Base-by-base conservation (phyloP, 495 filamentous ascomycete genomes). In the Venustampulla echinocandica region DNA sequence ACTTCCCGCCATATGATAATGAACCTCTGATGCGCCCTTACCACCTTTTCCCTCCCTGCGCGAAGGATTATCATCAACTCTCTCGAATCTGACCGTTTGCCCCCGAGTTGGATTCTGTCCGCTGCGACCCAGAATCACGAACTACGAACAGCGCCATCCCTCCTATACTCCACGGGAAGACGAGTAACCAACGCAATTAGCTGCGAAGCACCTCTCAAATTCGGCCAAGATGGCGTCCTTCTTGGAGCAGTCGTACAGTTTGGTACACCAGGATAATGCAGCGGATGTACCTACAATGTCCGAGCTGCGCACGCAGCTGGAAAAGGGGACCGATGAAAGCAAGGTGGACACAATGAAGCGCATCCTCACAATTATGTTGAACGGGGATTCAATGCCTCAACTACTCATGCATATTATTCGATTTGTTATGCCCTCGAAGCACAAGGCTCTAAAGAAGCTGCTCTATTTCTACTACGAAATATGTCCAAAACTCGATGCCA, bases 401-500 rank as follows among this genome's bases (percentile, higher is more conserved):
- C 76, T 99, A 14, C 77, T 99, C 53, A 99, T 99, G 93, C 93
- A 96, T 68, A 97, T 99, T 60, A 97, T 99, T 69, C 85, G 92
- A 64, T 97, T 97, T 65, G 87, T 99, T 53, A 97, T 97, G 93
- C 93, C 93, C 1, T 90, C 87, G 46, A 95, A 86, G 71, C 87
- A 82, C 68, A 97, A 97, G 67, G 70, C 80, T n/a, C 71, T 99
- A 57, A 99, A 99, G 77, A 97, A 97, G 69, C 70, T 99, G 33
- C 76, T 99, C 13, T 99, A 99, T 68, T 90, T 97, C 66, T 99
- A 96, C 71, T 95, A 96, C 66, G 93, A 99, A 68, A 90, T 97
- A 58, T 97, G 92, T 64, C 93, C 93, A 20, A 99, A 99, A 64
- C 82, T 82, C 33, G 93, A 97, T 65, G 70, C 81, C 19, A 79